Percentiles rank a stretch among this genome's conserved stretches.
phyloP scores from a whole-genome alignment of 2,329 filamentous ascomycete genomes.

The Sarocladium brachiariae region DNA sequence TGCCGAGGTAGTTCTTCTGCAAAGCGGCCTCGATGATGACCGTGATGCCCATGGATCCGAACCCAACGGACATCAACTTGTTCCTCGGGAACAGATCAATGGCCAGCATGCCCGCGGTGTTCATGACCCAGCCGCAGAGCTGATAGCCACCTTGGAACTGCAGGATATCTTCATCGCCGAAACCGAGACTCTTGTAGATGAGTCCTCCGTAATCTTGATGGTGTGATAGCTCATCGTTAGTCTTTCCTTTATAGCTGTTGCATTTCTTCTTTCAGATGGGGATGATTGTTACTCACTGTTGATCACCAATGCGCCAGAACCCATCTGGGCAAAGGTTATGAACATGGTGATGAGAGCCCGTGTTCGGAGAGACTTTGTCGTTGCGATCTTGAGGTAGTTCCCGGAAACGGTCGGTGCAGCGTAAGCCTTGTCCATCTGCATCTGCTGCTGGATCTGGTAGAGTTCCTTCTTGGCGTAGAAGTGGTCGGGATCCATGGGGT shows the following conservation, averaged over 20 bases:
- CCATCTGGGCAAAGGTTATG: background rate
- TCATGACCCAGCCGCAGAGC: slow-evolving; percentile 2
- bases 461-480: background rate
- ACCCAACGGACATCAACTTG: slow-evolving; percentile 7
- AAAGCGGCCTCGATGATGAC: slow-evolving; percentile 8
- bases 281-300: slow-evolving; percentile 8
- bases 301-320: slow-evolving; percentile 9
- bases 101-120: background rate
- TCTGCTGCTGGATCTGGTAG: slow-evolving; percentile 1
- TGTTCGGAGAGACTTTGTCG: background rate
- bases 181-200: slow-evolving; percentile 7
- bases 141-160: slow-evolving; percentile 9
- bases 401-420: background rate
- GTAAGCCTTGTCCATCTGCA: background rate
- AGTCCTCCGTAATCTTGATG: slow-evolving; percentile 9
- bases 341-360: background rate
- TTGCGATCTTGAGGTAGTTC: background rate
- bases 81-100: slow-evolving; percentile 2
- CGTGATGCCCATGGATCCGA: background rate
- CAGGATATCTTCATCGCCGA: background rate
- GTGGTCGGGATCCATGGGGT: background rate
- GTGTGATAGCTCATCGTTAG: background rate
- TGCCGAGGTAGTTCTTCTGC: slow-evolving; percentile 1
- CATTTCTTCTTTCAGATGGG: too few species aligned
- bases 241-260: too few species aligned